Evolutionary conservation across 2,329 filamentous ascomycete species (phyloP).

Genomic region (Paecilomyces niveus): DNA sequence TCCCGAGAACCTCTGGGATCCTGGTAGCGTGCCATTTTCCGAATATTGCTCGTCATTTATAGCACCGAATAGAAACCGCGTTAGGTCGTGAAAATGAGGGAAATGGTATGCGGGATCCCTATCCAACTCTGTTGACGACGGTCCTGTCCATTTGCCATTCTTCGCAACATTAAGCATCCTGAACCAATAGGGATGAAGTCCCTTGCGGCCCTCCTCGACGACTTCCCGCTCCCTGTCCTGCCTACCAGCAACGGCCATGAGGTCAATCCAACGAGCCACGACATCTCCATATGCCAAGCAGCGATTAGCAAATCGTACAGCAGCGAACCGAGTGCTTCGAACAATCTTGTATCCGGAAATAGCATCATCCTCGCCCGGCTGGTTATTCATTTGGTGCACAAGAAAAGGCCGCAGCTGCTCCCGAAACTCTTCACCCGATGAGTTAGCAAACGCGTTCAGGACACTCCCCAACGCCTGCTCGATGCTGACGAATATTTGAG

Average conservation of each 20-base stretch:
- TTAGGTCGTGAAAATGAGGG: conserved; percentile 30
- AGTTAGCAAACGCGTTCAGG: conserved; percentile 50
- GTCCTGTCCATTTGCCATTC: conserved; percentile 29
- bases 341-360: conserved; percentile 40
- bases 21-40: conserved; percentile 31
- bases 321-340: conserved; percentile 73
- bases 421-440: conserved; percentile 36
- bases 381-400: conserved; percentile 58
- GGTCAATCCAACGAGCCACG: conserved; percentile 77
- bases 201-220: conserved; percentile 80
- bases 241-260: conserved; percentile 64
- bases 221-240: conserved; percentile 70
- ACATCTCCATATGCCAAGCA: conserved; percentile 75
- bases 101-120: conserved; percentile 35
- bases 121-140: conserved; percentile 49
- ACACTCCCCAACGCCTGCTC: conserved; percentile 81
- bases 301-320: conserved; percentile 82
- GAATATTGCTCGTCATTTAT: conserved; percentile 10
- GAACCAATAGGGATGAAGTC: conserved; percentile 73
- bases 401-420: conserved; percentile 50
- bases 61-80: conserved; percentile 23
- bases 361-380: conserved; percentile 31
- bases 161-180: conserved; percentile 51
- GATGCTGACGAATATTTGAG: conserved; percentile 73
- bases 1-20: conserved; percentile 18